Evolutionary conservation across 257 asterid species (phyloP).

Genomic region (Nicotiana obtusifolia): DNA sequence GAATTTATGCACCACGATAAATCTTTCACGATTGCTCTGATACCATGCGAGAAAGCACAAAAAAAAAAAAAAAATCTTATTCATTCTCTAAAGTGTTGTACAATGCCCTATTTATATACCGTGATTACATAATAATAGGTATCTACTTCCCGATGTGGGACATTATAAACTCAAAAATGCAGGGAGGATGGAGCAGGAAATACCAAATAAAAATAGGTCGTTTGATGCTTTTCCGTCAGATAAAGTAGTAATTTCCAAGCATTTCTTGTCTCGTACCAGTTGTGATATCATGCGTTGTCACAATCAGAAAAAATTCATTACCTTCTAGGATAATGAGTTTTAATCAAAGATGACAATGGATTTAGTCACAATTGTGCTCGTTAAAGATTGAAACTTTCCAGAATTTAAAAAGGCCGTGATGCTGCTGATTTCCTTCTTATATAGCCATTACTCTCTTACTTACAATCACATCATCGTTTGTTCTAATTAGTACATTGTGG

Average conservation of each 20-base stretch:
- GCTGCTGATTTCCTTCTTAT: neutral
- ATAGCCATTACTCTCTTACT: neutral
- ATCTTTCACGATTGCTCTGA: too few relatives aligned
- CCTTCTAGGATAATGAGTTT: neutral
- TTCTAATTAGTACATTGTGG: neutral
- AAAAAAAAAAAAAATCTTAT: too few relatives aligned
- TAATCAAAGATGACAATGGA: neutral
- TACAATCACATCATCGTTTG: neutral
- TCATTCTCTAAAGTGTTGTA: too few relatives aligned
- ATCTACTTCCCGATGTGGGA: too few relatives aligned
- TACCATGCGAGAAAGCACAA: too few relatives aligned
- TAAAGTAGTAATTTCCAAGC: neutral
- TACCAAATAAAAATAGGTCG: neutral
- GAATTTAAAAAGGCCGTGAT: neutral
- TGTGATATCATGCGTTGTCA: neutral
- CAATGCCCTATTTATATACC: too few relatives aligned
- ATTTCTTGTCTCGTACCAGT: neutral
- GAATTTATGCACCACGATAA: too few relatives aligned
- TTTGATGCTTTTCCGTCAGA: neutral
- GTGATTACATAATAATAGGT: too few relatives aligned
- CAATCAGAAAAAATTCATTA: neutral
- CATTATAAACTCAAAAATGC: neutral
- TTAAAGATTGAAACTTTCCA: neutral
- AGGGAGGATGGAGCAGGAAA: slow-evolving; percentile 2
- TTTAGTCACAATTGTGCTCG: neutral